Base-by-base conservation (phyloP, 257 asterid species). In the Solanum bulbocastanum region DNA sequence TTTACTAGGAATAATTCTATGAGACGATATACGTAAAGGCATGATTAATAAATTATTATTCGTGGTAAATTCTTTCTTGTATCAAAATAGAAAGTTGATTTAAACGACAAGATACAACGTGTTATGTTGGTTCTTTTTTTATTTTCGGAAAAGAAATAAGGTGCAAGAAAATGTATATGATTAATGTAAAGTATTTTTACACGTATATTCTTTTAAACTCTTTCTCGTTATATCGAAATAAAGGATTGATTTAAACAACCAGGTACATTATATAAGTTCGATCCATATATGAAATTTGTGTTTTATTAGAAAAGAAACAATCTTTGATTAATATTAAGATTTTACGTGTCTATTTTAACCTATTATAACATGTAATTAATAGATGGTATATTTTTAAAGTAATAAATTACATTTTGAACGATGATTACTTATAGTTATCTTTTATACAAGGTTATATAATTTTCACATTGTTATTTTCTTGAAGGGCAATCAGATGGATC, bases 401-500 rank as follows among this genome's bases (percentile, higher is more conserved):
- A 15, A 20, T 22, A 7, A 71, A 7, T 71, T 9, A 71, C 4
- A 72, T 20, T 32, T 7, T 8, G 39, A 33, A 32, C 0, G 6
- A 71, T 33, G 7, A 71, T 71, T 15, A 4, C 2, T 35, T 10
- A 4, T 73, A 36, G 3, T 20, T 74, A 74, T 74, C 20, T 36
- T 37, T 74, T 22, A 37, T 5, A 37, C 3, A 4, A 20, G 10
- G 22, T 74, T 1, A 4, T 71, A 71, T 27, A 14, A 3, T 85
- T 44, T 83, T 81, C 40, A 37, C 36, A 6, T 33, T 56, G 72
- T 69, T 20, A 30, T 12, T 27, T 22, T 73, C 13, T 65, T 90
- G 69, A 90, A 96, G 98, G 98, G 86, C 98, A 95, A 90, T 96
- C 99, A 66, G 99, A 96, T 83, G 98, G 98, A 46, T 96, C 99